Evolutionary conservation across 2,329 filamentous ascomycete genomes (phyloP).

Genomic region (Ophiostoma triangulosporum): DNA sequence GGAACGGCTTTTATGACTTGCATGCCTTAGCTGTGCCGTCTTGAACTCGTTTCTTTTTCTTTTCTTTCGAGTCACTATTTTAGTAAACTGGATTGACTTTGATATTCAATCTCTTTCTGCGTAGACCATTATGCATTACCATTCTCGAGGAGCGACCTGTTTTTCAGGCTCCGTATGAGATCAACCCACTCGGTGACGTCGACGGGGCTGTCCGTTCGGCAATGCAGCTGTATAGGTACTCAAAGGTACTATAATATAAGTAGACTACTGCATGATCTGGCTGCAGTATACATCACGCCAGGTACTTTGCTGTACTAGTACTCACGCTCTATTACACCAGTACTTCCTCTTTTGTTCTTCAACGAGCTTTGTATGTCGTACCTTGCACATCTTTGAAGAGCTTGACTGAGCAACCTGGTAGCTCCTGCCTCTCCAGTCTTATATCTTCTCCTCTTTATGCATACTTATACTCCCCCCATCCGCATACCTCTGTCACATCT

Average conservation of each 20-base stretch:
- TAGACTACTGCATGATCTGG: too few relatives aligned
- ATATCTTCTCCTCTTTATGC: too few relatives aligned
- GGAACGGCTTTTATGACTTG: too few relatives aligned
- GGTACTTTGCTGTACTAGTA: not conserved
- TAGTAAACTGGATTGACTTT: too few relatives aligned
- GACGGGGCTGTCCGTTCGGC: not conserved
- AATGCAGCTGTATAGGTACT: not conserved
- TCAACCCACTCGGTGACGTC: not conserved
- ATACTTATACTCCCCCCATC: too few relatives aligned
- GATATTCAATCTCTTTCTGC: too few relatives aligned
- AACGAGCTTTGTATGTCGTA: not conserved
- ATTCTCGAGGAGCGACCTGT: not conserved
- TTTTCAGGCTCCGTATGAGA: not conserved
- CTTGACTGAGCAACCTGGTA: not conserved
- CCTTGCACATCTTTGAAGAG: not conserved
- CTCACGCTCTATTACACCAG: not conserved
- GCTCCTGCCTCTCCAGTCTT: too few relatives aligned
- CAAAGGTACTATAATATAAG: too few relatives aligned
- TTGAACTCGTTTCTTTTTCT: too few relatives aligned
- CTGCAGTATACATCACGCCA: not conserved
- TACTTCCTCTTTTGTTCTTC: not conserved
- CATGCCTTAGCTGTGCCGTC: too few relatives aligned
- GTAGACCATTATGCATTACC: too few relatives aligned
- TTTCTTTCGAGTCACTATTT: too few relatives aligned
- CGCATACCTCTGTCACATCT: not conserved